Conservation (phyloP, 768 basidiomycete genomes). For the Hygrocybe punicea region DNA sequence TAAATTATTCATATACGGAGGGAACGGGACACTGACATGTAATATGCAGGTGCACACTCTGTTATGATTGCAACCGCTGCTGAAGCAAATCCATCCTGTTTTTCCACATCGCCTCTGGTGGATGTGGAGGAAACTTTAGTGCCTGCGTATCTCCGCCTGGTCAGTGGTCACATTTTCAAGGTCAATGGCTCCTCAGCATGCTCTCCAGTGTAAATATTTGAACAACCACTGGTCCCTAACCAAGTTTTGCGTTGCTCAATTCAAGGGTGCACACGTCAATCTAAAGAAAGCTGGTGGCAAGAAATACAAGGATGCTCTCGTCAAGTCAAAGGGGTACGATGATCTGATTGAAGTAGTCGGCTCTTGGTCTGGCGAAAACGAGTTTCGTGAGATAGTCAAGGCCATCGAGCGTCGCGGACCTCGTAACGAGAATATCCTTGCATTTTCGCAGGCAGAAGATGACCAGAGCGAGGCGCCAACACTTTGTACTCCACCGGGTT, state of each 20-base stretch:
- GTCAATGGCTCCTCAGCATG: conserved; percentile 1
- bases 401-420: conserved; percentile 45
- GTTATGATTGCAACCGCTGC: conserved; percentile 97
- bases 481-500: conserved; percentile 47
- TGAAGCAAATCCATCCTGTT: conserved; percentile 88
- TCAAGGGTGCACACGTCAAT: conserved; percentile 61
- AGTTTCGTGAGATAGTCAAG: conserved; percentile 52
- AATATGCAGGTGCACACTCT: conserved; percentile 65
- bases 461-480: conserved; percentile 9
- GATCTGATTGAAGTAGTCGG: conserved; percentile 51
- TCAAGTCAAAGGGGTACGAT: conserved; percentile 60
- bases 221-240: conserved; percentile 80
- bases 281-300: conserved; percentile 60
- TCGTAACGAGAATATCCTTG: not conserved
- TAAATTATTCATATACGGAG: conserved; percentile 24
- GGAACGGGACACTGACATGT: not conserved
- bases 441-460: conserved; percentile 17
- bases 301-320: conserved; percentile 49
- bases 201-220: conserved; percentile 62
- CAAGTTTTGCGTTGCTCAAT: conserved; percentile 83
- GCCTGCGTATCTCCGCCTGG: conserved; percentile 71
- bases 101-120: conserved; percentile 61
- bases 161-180: conserved; percentile 28
- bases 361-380: conserved; percentile 57
- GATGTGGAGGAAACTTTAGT: conserved; percentile 69